Evolutionary conservation across 306 rosid species (phyloP).

Genomic region (Casuarina cunninghamiana): DNA sequence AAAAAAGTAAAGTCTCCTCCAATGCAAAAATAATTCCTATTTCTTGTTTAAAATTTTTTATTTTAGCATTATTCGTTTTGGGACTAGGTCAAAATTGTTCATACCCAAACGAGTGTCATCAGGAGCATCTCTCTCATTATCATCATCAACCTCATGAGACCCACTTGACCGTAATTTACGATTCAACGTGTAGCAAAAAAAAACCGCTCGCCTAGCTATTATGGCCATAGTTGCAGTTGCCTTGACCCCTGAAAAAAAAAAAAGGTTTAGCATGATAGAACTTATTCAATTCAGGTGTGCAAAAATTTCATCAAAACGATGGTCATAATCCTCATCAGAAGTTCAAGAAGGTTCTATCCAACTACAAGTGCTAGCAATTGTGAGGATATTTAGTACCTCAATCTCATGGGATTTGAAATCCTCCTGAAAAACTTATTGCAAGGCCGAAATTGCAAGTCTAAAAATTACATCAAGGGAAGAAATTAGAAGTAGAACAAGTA

Average conservation of each 20-base stretch:
- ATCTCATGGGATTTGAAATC: slow-evolving; percentile 96
- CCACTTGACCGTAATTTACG: slow-evolving; percentile 47
- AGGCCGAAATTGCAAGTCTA: slow-evolving; percentile 94
- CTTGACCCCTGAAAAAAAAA: slow-evolving; percentile 54
- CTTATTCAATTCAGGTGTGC: background rate
- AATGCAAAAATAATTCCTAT: too few species aligned
- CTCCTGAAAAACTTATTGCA: slow-evolving; percentile 98
- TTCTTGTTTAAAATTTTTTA: too few species aligned
- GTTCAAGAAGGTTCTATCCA: background rate
- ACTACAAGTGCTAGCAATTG: background rate
- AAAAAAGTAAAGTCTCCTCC: too few species aligned
- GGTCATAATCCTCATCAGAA: background rate
- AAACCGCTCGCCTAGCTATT: slow-evolving; percentile 96
- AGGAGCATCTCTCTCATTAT: slow-evolving; percentile 28
- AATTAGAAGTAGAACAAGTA: background rate
- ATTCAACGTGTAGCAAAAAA: slow-evolving; percentile 74
- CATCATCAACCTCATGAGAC: slow-evolving; percentile 34
- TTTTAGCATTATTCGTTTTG: background rate
- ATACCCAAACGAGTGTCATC: slow-evolving; percentile 41
- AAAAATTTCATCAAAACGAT: background rate
- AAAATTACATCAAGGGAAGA: slow-evolving; percentile 11
- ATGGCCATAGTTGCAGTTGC: slow-evolving; percentile 99
- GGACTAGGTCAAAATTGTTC: slow-evolving; percentile 73
- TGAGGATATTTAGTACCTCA: slow-evolving; percentile 56
- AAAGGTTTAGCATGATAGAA: slow-evolving; percentile 13